These are phyloP conservation scores for Ophiostoma sp. DNA, from an alignment of 2,329 filamentous ascomycete species.

Conservation along the genomic window DNA sequence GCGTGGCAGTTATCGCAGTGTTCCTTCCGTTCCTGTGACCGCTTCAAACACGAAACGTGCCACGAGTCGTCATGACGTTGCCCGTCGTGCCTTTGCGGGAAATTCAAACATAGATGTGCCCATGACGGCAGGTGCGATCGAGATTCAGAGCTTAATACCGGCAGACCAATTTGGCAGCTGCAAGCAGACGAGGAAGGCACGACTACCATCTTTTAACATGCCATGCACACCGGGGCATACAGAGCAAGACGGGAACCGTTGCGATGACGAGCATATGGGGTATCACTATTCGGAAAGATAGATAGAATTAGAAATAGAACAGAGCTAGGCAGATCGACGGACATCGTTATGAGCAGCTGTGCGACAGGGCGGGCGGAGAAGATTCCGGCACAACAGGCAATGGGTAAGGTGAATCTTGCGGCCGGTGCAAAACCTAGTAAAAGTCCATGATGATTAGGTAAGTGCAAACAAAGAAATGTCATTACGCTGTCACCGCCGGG, in stretches of 20 bases:
- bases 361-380: neutral
- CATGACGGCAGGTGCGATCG: conserved; percentile 17
- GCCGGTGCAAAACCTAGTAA: neutral
- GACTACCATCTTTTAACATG: neutral
- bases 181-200: neutral
- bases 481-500: neutral
- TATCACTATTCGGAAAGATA: neutral
- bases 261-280: conserved; percentile 8
- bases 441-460: conserved; percentile 5
- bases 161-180: neutral
- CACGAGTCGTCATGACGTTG: conserved; percentile 6
- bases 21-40: conserved; percentile 18
- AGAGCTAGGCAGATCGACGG: neutral
- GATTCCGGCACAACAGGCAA: neutral
- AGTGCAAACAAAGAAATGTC: neutral
- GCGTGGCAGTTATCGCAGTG: neutral
- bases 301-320: neutral
- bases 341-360: neutral
- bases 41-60: conserved; percentile 10
- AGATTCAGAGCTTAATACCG: neutral
- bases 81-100: conserved; percentile 17
- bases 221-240: neutral
- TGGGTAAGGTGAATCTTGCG: conserved; percentile 2
- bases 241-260: neutral
- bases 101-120: conserved; percentile 15